These are phyloP conservation scores for Austroboletus novae-zelandiae DNA, from an alignment of 1,284 basidiomycete species.

Conservation along the genomic window DNA sequence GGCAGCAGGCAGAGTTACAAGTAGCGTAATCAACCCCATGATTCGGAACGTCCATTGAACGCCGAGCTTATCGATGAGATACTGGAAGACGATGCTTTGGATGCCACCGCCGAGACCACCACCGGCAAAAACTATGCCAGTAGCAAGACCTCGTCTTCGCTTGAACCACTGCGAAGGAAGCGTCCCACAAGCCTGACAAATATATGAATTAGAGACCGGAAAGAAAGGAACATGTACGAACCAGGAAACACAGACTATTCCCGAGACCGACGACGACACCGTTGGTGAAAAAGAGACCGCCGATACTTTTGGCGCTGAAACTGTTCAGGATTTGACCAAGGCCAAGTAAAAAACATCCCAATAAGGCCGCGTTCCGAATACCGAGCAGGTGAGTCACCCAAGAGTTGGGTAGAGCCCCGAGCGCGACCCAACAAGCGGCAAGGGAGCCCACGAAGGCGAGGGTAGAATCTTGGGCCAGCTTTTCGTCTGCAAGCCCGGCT, in stretches of 20 bases:
- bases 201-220: background rate
- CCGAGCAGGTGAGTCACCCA: constrained; percentile 29
- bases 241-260: constrained; percentile 23
- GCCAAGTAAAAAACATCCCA: constrained; percentile 27
- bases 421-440: constrained; percentile 26
- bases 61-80: constrained; percentile 30
- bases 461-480: constrained; percentile 22
- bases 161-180: constrained; percentile 36
- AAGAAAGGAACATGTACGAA: constrained; percentile 4
- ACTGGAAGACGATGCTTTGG: constrained; percentile 27
- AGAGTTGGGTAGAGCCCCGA: constrained; percentile 30
- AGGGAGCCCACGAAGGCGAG: constrained; percentile 36
- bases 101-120: constrained; percentile 36
- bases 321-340: constrained; percentile 28
- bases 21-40: constrained; percentile 31
- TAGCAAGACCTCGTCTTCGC: constrained; percentile 31
- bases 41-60: constrained; percentile 37
- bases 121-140: constrained; percentile 33
- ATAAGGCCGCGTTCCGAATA: constrained; percentile 20
- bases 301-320: constrained; percentile 25
- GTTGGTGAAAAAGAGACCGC: constrained; percentile 31
- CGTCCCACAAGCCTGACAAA: constrained; percentile 25
- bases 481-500: constrained; percentile 24
- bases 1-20: constrained; percentile 29
- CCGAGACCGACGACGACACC: constrained; percentile 24